Base-by-base conservation (phyloP, 352 stramenopile species). In the Aphanomyces stellatus region DNA sequence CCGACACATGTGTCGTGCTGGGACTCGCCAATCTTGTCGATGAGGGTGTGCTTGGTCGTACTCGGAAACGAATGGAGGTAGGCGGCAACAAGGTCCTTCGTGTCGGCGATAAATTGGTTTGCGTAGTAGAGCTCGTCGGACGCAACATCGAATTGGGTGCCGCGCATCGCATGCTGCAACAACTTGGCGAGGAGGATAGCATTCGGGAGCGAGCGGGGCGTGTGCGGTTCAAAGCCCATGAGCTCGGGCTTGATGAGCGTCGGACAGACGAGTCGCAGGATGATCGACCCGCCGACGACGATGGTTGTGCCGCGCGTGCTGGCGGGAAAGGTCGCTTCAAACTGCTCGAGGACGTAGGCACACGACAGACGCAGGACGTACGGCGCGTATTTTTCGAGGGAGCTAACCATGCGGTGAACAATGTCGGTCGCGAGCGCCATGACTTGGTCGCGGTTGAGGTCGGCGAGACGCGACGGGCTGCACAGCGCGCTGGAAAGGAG, bases 181-280 rank as follows among this genome's bases (percentile, higher is more conserved):
- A 93, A 74, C 74, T 91, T 91, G 70, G 85, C 83, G 63, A 93
- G 79, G 71, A 91, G 82, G 37, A 91, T 79, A 59, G 77, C 80
- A 25, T 75, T 69, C 4, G 76, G 74, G 1, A 88, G 72, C 4
- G 85, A 85, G 57, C 72, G 69, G 27, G 73, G 46, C 10, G 76
- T 80, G 63, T 91, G 83, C 1, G 75, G 71, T 35, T 76, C 65
- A 62, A 91, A 93, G 53, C 85, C 85, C 34, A 93, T 84, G 49
- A 88, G 73, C 65, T 91, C 82, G 17, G 85, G 85, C 73, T 93
- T 93, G 73, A 93, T 77, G 33, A 93, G 76, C 24, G 85, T 79
- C 1, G 85, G 85, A 33, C 80, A 88, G 22, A 93, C 42, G 69
- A 91, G 84, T 41, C 85, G 77, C 42, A 93, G 74, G 64, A 93